A percentile compares a stretch with the other conserved stretches of the same genome.
These are phyloP conservation scores for Anisogramma anomala DNA, from an alignment of 2,329 filamentous ascomycete species.

Conservation along the genomic window DNA sequence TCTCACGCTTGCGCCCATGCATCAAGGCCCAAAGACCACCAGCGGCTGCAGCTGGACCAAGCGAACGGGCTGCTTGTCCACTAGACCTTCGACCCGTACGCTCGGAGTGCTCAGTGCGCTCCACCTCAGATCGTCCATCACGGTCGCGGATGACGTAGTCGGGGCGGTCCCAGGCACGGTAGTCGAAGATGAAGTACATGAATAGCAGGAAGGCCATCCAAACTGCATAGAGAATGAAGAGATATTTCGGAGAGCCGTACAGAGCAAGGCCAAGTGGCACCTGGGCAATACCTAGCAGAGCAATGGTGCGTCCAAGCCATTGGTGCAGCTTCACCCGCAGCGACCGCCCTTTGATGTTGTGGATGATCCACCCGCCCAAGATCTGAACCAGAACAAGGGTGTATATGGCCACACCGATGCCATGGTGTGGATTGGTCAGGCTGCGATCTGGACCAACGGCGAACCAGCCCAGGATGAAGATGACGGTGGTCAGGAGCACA, in stretches of 20 bases:
- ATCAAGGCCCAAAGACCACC: slow-evolving; percentile 38
- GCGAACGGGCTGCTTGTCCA: slow-evolving; percentile 29
- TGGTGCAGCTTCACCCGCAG: slow-evolving; percentile 61
- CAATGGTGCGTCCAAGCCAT: slow-evolving; percentile 70
- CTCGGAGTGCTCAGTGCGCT: slow-evolving; percentile 26
- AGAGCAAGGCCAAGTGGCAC: slow-evolving; percentile 81
- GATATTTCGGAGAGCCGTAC: slow-evolving; percentile 75
- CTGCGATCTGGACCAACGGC: slow-evolving; percentile 63
- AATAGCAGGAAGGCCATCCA: slow-evolving; percentile 64
- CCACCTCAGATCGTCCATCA: slow-evolving; percentile 45
- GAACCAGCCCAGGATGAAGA: slow-evolving; percentile 66
- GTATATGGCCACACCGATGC: slow-evolving; percentile 71
- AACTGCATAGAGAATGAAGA: slow-evolving; percentile 78
- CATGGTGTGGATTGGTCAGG: slow-evolving; percentile 73
- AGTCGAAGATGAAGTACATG: slow-evolving; percentile 70
- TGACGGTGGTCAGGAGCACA: slow-evolving; percentile 54
- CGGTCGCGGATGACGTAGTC: slow-evolving; percentile 45
- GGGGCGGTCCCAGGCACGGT: slow-evolving; percentile 46
- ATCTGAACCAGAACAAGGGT: slow-evolving; percentile 60
- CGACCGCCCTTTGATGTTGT: slow-evolving; percentile 37
- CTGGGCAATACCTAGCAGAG: slow-evolving; percentile 73
- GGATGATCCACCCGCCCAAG: slow-evolving; percentile 55
- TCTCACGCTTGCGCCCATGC: slow-evolving; percentile 28
- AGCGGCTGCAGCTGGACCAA: slow-evolving; percentile 42
- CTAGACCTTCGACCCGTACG: slow-evolving; percentile 28